Evolutionary conservation across 805 yeast genomes (phyloP).

Genomic region (Candida chilensis): DNA sequence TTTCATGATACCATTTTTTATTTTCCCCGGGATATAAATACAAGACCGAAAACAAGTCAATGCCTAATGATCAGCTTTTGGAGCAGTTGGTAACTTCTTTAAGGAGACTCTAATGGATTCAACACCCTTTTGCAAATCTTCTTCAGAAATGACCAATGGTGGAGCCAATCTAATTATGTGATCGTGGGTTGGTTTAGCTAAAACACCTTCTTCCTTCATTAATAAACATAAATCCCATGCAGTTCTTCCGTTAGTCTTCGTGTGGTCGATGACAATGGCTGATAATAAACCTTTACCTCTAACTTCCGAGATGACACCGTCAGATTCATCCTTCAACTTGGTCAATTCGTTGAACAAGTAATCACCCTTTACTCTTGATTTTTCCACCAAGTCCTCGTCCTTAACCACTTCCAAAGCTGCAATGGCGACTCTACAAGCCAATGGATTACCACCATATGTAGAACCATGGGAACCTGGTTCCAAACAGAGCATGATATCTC

Average conservation of each 20-base stretch:
- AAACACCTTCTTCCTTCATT: slow-evolving; percentile 81
- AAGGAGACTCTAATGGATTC: slow-evolving; percentile 59
- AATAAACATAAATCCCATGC: slow-evolving; percentile 95
- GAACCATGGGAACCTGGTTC: slow-evolving; percentile 97
- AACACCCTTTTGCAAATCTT: slow-evolving; percentile 77
- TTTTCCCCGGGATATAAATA: too few species aligned
- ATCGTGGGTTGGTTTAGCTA: slow-evolving; percentile 96
- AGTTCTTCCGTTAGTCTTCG: slow-evolving; percentile 77
- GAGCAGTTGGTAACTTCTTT: slow-evolving; percentile 42
- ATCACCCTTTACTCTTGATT: slow-evolving; percentile 66
- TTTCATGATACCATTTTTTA: too few species aligned
- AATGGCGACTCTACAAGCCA: slow-evolving; percentile 86
- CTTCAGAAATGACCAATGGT: slow-evolving; percentile 84
- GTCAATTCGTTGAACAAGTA: slow-evolving; percentile 52
- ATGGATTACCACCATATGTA: slow-evolving; percentile 96
- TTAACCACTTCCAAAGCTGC: slow-evolving; percentile 87
- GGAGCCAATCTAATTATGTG: slow-evolving; percentile 95
- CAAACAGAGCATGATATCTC: slow-evolving; percentile 79
- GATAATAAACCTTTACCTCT: slow-evolving; percentile 83
- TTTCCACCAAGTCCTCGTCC: slow-evolving; percentile 79
- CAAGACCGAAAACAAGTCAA: slow-evolving; percentile 2
- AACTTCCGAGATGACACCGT: slow-evolving; percentile 49
- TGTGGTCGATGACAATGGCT: slow-evolving; percentile 85
- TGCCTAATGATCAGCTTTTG: slow-evolving; percentile 32
- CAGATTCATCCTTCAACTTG: slow-evolving; percentile 40